A percentile compares a stretch with the other conserved stretches of the same genome.
phyloP scores from a whole-genome alignment of 768 basidiomycete species.

The Dentipellis fragilis region DNA sequence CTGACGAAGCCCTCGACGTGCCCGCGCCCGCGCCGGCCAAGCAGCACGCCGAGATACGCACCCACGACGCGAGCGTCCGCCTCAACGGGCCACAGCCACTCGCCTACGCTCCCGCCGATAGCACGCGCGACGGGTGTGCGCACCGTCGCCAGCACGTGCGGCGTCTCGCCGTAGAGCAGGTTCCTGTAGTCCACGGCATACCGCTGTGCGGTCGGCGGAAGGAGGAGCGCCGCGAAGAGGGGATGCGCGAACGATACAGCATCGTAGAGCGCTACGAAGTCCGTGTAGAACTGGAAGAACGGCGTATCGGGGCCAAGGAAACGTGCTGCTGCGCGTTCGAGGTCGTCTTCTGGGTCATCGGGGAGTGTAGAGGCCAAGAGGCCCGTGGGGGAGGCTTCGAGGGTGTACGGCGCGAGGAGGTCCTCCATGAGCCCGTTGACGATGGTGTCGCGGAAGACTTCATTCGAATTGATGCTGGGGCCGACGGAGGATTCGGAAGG shows the following conservation, averaged over 20 bases:
- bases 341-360: constrained; percentile 12
- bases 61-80: constrained; percentile 47
- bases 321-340: constrained; percentile 45
- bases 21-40: constrained; percentile 18
- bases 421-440: constrained; percentile 51
- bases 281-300: constrained; percentile 91
- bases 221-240: constrained; percentile 62
- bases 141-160: constrained; percentile 53
- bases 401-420: constrained; percentile 47
- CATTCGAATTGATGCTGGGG: constrained; percentile 16
- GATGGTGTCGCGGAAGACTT: constrained; percentile 72
- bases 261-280: constrained; percentile 85
- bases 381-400: constrained; percentile 20
- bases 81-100: constrained; percentile 70
- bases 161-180: constrained; percentile 74
- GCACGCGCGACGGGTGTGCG: constrained; percentile 40
- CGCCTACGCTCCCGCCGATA: constrained; percentile 40
- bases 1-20: constrained; percentile 47
- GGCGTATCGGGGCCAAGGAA: constrained; percentile 63
- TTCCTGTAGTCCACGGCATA: constrained; percentile 80
- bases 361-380: constrained; percentile 10
- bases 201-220: constrained; percentile 66
- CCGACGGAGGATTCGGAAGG: constrained; percentile 18
- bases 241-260: constrained; percentile 81
- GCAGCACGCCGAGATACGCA: constrained; percentile 51